Base-by-base conservation (phyloP, 371 early-diverging fungal species). In the Rhizopus sp. region DNA sequence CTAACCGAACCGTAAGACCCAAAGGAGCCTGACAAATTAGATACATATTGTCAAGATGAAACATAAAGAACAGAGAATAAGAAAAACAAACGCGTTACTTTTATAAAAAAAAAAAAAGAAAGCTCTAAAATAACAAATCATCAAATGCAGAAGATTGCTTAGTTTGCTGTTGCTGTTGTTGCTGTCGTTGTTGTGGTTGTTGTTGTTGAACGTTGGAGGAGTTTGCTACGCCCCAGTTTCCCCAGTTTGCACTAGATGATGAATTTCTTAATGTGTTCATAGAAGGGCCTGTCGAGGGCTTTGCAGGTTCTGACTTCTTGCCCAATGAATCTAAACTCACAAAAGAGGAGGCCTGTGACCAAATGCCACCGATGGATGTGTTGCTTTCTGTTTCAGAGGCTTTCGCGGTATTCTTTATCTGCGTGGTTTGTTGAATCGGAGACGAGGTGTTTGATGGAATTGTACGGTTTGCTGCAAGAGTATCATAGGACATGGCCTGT, bases 271-370 rank as follows among this genome's bases (percentile, higher is more conserved):
- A 59, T 4, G 85, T 64, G 31, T 85, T 85, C 82, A 85, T 85
- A 7, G 85, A 85, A 13, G 81, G 81, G 0, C 83, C 85, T 12
- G 57, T 31, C 34, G 73, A 55, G 23, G 40, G 62, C 62, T 75
- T 76, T 29, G 60, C 59, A 17, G 57, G 62, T 1, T 62, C 57
- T 37, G 57, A 55, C n/a, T 63, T 60, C 57, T 80, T 81, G 46
- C 85, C 85, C 7, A 85, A 66, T 4, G 82, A 82, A 58, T 85
- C 85, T 33, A 85, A 53, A 5, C 80, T 78, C 7, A 85, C 79
- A 62, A 85, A 72, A 42, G 70, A 65, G 1, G 82, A 82, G 1
- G 83, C 85, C 53, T 77, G 78, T 0, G 85, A 76, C 85, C 85
- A 85, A 8, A 84, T 78, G 38, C 80, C 80, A 39, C 72, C 65